Percentiles rank a stretch among this genome's conserved stretches.
Conservation (phyloP, 257 asterid species). For the Scutellaria galericulata region DNA sequence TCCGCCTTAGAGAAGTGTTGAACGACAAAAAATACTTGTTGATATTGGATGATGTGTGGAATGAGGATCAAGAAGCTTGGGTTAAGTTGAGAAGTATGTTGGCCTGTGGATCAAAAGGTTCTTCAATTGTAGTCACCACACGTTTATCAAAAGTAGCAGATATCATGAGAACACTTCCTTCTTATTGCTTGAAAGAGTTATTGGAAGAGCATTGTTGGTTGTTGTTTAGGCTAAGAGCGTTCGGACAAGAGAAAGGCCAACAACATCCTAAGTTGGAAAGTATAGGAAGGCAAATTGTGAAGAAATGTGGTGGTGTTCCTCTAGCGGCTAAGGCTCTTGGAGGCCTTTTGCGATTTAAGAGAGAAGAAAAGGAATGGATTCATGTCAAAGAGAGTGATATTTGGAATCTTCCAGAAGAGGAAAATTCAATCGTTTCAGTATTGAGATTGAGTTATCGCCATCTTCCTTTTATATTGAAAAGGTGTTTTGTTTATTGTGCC, state of each 20-base stretch:
- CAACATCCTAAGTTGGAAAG: conserved; percentile 17
- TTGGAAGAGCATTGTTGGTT: conserved; percentile 40
- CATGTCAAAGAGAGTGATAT: conserved; percentile 37
- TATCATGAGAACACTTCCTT: conserved; percentile 35
- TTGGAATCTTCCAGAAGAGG: conserved; percentile 40
- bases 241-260: conserved; percentile 13
- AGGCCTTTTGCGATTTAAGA: conserved; percentile 40
- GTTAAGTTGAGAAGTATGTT: conserved; percentile 22
- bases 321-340: conserved; percentile 45
- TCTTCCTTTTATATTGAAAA: conserved; percentile 35
- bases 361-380: conserved; percentile 37
- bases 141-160: conserved; percentile 36
- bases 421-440: conserved; percentile 35
- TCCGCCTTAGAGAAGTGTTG: conserved; percentile 10
- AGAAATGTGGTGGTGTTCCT: conserved; percentile 43
- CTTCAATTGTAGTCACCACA: conserved; percentile 40
- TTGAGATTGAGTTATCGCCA: conserved; percentile 42
- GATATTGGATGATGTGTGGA: conserved; percentile 43
- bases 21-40: conserved; percentile 15
- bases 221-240: conserved; percentile 37
- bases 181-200: conserved; percentile 32
- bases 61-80: conserved; percentile 43
- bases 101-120: conserved; percentile 34
- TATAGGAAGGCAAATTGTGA: conserved; percentile 39
- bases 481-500: conserved; percentile 42